Evolutionary conservation across 257 asterid genomes (phyloP), one percentile per base, ranked within the genome.

Genomic region (Voacanga thouarsii): DNA sequence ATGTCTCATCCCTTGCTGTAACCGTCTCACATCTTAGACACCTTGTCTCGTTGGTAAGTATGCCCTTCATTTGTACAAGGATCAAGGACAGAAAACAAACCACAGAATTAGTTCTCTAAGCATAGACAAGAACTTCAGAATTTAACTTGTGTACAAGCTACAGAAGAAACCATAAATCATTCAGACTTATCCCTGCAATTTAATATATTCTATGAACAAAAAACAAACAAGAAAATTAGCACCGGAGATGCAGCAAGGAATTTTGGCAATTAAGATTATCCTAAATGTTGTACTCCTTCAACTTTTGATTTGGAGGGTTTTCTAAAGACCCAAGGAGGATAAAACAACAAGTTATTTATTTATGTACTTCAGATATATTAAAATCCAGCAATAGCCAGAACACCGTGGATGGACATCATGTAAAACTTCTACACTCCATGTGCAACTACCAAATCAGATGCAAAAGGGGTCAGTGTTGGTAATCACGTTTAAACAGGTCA

Each of bases 1-100:
- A 94, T 19, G 96, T 90, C 79, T 94, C 98, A n/a, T 92, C 97
- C 86, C 98, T 88, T 30, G 98, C 98, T 37, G 97, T 94, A 70
- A 94, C 97, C 60, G 98, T 94, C 88, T 94, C 98, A 53, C 98
- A 94, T 79, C 94, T 75, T 77, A 94, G 83, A 81, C 98, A 92
- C 87, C 88, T 85, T 8, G 98, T 94, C 89, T 94, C 98, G 33
- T 94, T 94, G 19, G 98, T 94, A 57, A 94, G 88, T 75, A 89
- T 88, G 71, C 98, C 98, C 98, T 94, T 86, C 86, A 59, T 85
- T 87, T 6, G 86, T 50, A 50, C 44, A 73, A 28, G 65, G 89
- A 74, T 88, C 87, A 53, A 88, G 76, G 18, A 55, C 1, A 53
- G 3, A 19, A 53, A 68, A 30, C 73, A 68, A 68, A 41, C 30